Percentiles rank a stretch among this genome's conserved stretches.
Conservation (phyloP, 371 early-diverging fungal species). For the Syncephalastrum contaminatum region DNA sequence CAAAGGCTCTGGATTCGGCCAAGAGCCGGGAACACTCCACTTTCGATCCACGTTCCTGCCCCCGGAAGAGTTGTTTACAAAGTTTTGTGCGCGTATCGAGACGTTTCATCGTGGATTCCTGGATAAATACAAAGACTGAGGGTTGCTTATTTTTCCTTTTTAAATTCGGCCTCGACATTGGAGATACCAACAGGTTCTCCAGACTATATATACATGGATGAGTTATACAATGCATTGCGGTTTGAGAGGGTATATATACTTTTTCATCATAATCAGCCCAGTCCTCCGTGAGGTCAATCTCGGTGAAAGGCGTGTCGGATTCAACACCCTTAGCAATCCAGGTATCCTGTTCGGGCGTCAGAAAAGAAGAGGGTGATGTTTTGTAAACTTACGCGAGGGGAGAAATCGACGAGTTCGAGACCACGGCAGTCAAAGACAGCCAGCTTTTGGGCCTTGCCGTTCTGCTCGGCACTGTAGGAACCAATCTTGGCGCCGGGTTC, state of each 20-base stretch:
- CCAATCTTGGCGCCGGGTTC: constrained; percentile 51
- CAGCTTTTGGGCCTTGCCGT: constrained; percentile 62
- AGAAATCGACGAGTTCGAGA: constrained; percentile 80
- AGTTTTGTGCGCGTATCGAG: constrained; percentile 70
- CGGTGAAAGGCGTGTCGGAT: constrained; percentile 70
- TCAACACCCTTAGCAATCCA: constrained; percentile 78
- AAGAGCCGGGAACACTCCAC: constrained; percentile 87
- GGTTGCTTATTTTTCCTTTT: constrained; percentile 18
- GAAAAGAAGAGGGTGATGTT: not conserved
- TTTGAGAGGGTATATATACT: constrained; percentile 1
- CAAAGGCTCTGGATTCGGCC: constrained; percentile 76
- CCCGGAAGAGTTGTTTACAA: constrained; percentile 86
- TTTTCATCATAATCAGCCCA: constrained; percentile 31
- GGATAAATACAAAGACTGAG: constrained; percentile 19
- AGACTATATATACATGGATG: constrained; percentile 7
- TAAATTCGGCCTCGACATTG: constrained; percentile 22
- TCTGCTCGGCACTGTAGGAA: constrained; percentile 64
- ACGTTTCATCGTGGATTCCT: constrained; percentile 82
- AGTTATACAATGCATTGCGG: not conserved
- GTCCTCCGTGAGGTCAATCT: constrained; percentile 79
- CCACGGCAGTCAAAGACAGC: constrained; percentile 84
- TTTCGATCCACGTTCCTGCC: constrained; percentile 96
- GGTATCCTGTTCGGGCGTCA: constrained; percentile 48
- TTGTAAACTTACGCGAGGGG: constrained; percentile 60
- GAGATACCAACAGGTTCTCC: constrained; percentile 27